Conservation (phyloP, 352 stramenopile species). For the Blastocystis sp. region DNA sequence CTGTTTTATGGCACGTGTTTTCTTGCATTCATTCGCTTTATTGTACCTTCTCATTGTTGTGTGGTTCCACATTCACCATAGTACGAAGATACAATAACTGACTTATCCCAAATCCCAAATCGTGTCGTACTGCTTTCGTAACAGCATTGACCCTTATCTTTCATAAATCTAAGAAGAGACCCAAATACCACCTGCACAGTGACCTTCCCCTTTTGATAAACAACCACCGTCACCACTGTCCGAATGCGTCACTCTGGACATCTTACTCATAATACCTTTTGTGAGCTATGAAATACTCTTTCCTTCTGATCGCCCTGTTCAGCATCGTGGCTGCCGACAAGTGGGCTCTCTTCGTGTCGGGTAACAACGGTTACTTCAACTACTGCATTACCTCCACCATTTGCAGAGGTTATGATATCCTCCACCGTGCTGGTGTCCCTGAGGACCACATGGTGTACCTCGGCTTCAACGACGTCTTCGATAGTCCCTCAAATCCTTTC, state of each 20-base stretch:
- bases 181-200: too few relatives aligned
- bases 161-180: too few relatives aligned
- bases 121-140: too few relatives aligned
- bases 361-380: constrained; percentile 41
- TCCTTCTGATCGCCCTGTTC: constrained; percentile 19
- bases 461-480: constrained; percentile 48
- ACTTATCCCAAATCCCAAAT: too few relatives aligned
- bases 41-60: too few relatives aligned
- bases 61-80: too few relatives aligned
- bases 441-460: constrained; percentile 56
- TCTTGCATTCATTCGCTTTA: not conserved
- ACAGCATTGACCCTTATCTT: too few relatives aligned
- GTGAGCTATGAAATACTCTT: constrained; percentile 41
- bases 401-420: constrained; percentile 53
- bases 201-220: too few relatives aligned
- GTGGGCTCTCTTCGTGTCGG: constrained; percentile 56
- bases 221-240: too few relatives aligned
- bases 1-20: not conserved
- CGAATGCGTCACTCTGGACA: too few relatives aligned
- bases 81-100: too few relatives aligned
- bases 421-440: constrained; percentile 32
- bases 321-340: constrained; percentile 49
- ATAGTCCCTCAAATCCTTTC: constrained; percentile 13
- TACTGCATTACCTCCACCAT: constrained; percentile 57
- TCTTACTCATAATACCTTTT: constrained; percentile 18